Conservation (phyloP, 208 protist species). For the Sergeia podlipaevii region DNA sequence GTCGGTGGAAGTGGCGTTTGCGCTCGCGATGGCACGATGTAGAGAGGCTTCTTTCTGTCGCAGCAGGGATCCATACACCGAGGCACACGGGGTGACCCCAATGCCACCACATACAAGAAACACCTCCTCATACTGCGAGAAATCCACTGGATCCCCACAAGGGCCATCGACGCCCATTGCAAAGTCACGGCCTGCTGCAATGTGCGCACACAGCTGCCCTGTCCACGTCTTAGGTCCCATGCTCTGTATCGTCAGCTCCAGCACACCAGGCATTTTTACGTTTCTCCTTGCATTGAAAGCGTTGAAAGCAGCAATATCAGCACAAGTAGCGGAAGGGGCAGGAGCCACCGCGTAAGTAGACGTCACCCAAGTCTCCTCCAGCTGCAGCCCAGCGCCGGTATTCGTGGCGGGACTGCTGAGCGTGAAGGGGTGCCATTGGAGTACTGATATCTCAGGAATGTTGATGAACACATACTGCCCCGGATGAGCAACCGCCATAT, state of each 20-base stretch:
- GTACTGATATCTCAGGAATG: conserved; percentile 43
- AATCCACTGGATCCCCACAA: conserved; percentile 31
- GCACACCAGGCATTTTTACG: too few species aligned
- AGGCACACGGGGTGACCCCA: conserved; percentile 37
- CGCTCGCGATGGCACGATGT: not conserved
- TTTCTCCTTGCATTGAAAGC: too few species aligned
- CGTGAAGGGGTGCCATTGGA: conserved; percentile 74
- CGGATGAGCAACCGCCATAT: conserved; percentile 3
- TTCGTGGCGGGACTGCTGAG: conserved; percentile 13
- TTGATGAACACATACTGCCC: conserved; percentile 56
- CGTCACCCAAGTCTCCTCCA: too few species aligned
- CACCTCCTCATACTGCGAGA: conserved; percentile 24
- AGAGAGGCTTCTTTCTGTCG: too few species aligned
- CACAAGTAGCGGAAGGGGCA: too few species aligned
- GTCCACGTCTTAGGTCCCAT: conserved; percentile 52
- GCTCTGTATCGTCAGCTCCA: conserved; percentile 45
- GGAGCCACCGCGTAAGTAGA: too few species aligned
- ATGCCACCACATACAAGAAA: conserved; percentile 47
- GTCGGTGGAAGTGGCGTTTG: conserved; percentile 4
- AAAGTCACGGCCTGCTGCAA: conserved; percentile 14
- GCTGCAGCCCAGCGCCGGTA: too few species aligned
- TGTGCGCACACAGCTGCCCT: conserved; percentile 22
- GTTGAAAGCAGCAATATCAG: not conserved
- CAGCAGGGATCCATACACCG: conserved; percentile 27
- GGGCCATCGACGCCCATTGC: conserved; percentile 40